Evolutionary conservation across 1,284 basidiomycete species (phyloP), one percentile per base, ranked within the genome.

Genomic region (Stygiomarasmius scandens): DNA sequence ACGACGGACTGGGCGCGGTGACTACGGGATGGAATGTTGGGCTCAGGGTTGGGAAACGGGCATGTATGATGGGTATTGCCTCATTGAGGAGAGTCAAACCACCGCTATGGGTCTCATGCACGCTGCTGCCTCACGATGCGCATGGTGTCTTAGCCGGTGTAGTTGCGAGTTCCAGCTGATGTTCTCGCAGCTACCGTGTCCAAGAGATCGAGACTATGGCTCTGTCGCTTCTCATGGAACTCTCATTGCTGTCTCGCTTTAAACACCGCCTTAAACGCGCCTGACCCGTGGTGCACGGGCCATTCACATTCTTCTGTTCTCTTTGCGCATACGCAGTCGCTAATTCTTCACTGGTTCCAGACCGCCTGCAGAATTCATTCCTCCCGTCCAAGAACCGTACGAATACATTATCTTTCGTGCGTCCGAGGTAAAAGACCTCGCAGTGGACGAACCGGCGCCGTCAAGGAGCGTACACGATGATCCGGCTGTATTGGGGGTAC

Each of bases 321-420:
- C 9, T 47, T 52, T 45, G 16, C 20, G 45, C 29, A 20, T 19
- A 25, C 24, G 3, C 48, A 23, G 44, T 3, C 27, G 5, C 53
- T 4, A 11, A 6, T 50, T n/a, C 66, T n/a, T 67, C 62, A 29
- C 53, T 57, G 48, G 54, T 49, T 36, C 27, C 65, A 90, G 89
- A 63, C 87, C 88, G 12, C 81, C 84, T 38, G 74, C 79, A 41
- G 85, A 90, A 66, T 92, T 85, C 71, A 90, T 91, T 55, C 86
- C 90, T 3, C 89, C 89, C 0, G 86, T 87, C 43, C 82, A 84
- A 70, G 87, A 90, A 60, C 89, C 89, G 0, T 92, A 91, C 69
- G 80, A 87, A 62, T 91, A 90, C 70, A 91, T 92, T 73, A 89
- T 92, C 61, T 92, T 92, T 75, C 88, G 88, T 59, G 89, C 89